These are phyloP conservation scores for Tulasnella sp. DNA, from an alignment of 768 basidiomycete species.

Conservation along the genomic window DNA sequence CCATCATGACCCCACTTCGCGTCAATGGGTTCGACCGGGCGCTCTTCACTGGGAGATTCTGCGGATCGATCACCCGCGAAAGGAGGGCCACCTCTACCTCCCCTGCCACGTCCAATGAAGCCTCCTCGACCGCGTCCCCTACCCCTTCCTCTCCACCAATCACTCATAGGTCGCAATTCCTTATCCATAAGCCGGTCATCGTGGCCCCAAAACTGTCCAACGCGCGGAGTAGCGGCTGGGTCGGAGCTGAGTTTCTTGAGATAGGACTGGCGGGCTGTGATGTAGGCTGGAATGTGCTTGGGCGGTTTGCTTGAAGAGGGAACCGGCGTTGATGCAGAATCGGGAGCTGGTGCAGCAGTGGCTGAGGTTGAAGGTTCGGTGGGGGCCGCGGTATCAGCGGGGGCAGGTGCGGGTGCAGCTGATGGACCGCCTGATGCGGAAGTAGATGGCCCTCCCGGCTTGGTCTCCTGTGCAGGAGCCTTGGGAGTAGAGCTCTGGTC, in stretches of 20 bases:
- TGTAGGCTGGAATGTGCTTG: slow-evolving; percentile 49
- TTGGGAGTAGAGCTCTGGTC: slow-evolving; percentile 39
- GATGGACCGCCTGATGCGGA: slow-evolving; percentile 36
- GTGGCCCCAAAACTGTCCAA: slow-evolving; percentile 94
- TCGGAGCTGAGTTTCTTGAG: slow-evolving; percentile 79
- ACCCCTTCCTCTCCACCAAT: slow-evolving; percentile 86
- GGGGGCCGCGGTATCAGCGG: slow-evolving; percentile 42
- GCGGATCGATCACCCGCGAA: neutral
- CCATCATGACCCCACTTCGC: slow-evolving; percentile 31
- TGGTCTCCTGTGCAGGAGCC: slow-evolving; percentile 16
- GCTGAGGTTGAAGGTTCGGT: slow-evolving; percentile 40
- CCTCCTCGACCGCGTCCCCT: slow-evolving; percentile 55
- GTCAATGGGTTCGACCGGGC: neutral
- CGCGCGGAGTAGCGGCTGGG: slow-evolving; percentile 86
- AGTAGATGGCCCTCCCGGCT: slow-evolving; percentile 15
- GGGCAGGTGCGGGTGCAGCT: slow-evolving; percentile 42
- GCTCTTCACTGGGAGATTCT: neutral
- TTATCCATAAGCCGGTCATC: slow-evolving; percentile 88
- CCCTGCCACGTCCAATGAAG: slow-evolving; percentile 20
- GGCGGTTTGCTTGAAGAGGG: slow-evolving; percentile 28
- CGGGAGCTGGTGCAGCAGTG: slow-evolving; percentile 46
- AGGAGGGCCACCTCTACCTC: slow-evolving; percentile 2
- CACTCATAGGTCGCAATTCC: slow-evolving; percentile 76
- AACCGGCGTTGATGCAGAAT: slow-evolving; percentile 37
- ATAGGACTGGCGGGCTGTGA: slow-evolving; percentile 81